Evolutionary conservation across 805 yeast genomes (phyloP), one percentile per base, ranked within the genome.

Genomic region (Metschnikowia dekortorum): DNA sequence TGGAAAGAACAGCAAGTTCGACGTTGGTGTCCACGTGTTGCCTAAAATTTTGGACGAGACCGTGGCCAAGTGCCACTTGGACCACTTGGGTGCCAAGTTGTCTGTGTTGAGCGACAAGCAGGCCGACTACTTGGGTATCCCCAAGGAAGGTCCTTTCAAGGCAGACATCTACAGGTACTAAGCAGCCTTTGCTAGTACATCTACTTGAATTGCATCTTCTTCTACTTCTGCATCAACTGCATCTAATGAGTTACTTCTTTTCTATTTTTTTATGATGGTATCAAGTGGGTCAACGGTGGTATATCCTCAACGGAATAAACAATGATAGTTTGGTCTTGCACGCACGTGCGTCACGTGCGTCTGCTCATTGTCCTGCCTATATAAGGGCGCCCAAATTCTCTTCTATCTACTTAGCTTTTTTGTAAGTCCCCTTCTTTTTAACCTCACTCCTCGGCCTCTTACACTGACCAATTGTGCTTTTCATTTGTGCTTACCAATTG

Each of bases 31-130:
- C 61, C 97, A 92, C 79, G 85, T 87, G 67, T 81, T 92, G 71
- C 99, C 99, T 81, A 92, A 92, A 87, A 84, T 92, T 68, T 84
- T 92, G 77, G 99, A 92, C 76, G 99, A 92, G 84, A 88, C 96
- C 65, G 99, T 92, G 65, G 99, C 99, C 65, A 88, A 87, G 73
- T 86, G 90, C 74, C 99, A 92, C 80, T 85, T 92, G 77, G 89
- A 76, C 71, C 96, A 94, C 80, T 83, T 92, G 70, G 96, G 94
- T 74, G 98, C 84, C 64, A 83, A 81, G 73, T 85, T 92, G 71
- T 80, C 96, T 64, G 75, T 75, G 59, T 85, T 92, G 71, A 71
- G 90, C 60, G 60, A 74, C 48, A 89, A 72, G 62, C 99, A 92
- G 83, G 82, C 96, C 65, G 96, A 90, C 62, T 92, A 92, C 86